phyloP scores from a whole-genome alignment of 345 rosid genomes.

The Adansonia digitata region DNA sequence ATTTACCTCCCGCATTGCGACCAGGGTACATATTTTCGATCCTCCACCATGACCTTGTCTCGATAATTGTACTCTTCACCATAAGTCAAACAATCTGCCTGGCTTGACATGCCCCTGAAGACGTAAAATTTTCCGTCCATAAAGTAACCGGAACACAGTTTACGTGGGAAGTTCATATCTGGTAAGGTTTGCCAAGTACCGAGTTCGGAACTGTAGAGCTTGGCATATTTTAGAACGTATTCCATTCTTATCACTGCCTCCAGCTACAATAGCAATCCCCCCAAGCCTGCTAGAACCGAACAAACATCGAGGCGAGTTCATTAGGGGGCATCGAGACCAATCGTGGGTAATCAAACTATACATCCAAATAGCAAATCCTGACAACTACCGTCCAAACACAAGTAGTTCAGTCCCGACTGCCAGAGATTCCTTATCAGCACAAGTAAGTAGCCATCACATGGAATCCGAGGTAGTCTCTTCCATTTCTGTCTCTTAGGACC shows the following conservation, averaged over 20 bases:
- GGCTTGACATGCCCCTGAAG: conserved; percentile 38
- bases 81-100: conserved; percentile 25
- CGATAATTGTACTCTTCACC: conserved; percentile 43
- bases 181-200: conserved; percentile 34
- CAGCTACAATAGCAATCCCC: conserved; percentile 37
- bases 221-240: conserved; percentile 31
- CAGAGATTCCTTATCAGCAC: conserved; percentile 45
- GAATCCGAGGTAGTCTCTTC: conserved; percentile 39
- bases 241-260: conserved; percentile 37
- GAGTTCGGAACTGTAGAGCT: conserved; percentile 33
- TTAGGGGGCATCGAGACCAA: conserved; percentile 35
- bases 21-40: conserved; percentile 37
- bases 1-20: conserved; percentile 17
- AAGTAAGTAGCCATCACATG: conserved; percentile 39
- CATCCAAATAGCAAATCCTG: conserved; percentile 36
- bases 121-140: conserved; percentile 46
- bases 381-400: conserved; percentile 43
- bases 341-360: conserved; percentile 23
- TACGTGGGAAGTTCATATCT: conserved; percentile 36
- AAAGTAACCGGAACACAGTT: conserved; percentile 40
- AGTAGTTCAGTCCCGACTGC: conserved; percentile 43
- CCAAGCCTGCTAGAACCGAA: conserved; percentile 46
- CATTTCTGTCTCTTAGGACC: conserved; percentile 34
- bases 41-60: conserved; percentile 37
- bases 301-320: conserved; percentile 37